Conservation (phyloP, 495 filamentous ascomycete species). For the Antarctomyces pellizariae region DNA sequence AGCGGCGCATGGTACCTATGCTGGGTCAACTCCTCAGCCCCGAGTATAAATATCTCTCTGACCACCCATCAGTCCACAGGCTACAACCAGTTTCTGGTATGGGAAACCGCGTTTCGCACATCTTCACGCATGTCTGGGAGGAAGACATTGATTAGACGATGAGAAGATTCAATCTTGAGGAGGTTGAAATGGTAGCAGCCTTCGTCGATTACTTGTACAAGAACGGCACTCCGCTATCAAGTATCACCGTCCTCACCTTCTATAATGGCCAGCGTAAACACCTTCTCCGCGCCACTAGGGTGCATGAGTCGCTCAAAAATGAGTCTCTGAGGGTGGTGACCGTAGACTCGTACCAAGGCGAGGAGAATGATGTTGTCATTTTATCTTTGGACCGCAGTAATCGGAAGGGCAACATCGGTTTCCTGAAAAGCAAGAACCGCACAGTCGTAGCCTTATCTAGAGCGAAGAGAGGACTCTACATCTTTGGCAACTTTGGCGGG, state of each 20-base stretch:
- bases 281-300: conserved; percentile 28
- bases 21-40: conserved; percentile 32
- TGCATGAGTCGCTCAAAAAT: conserved; percentile 23
- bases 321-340: conserved; percentile 45
- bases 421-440: conserved; percentile 50
- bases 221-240: conserved; percentile 30
- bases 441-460: conserved; percentile 77
- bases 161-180: conserved; percentile 48
- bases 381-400: conserved; percentile 70
- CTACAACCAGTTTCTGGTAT: conserved; percentile 54
- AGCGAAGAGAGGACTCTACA: conserved; percentile 62
- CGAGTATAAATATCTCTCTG: conserved; percentile 42
- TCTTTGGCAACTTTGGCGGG: conserved; percentile 55
- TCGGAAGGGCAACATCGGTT: conserved; percentile 30
- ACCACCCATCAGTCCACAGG: conserved; percentile 30
- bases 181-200: conserved; percentile 54
- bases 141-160: conserved; percentile 40
- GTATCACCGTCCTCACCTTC: conserved; percentile 76
- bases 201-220: conserved; percentile 50
- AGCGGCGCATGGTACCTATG: conserved; percentile 54
- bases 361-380: conserved; percentile 74
- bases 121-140: conserved; percentile 46
- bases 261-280: conserved; percentile 69
- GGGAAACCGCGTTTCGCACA: conserved; percentile 41
- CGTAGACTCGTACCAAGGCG: conserved; percentile 84